Evolutionary conservation across 164 flowering plant species (phyloP), one percentile per base, ranked within the genome.

Genomic region (Umbilicus rupestris): DNA sequence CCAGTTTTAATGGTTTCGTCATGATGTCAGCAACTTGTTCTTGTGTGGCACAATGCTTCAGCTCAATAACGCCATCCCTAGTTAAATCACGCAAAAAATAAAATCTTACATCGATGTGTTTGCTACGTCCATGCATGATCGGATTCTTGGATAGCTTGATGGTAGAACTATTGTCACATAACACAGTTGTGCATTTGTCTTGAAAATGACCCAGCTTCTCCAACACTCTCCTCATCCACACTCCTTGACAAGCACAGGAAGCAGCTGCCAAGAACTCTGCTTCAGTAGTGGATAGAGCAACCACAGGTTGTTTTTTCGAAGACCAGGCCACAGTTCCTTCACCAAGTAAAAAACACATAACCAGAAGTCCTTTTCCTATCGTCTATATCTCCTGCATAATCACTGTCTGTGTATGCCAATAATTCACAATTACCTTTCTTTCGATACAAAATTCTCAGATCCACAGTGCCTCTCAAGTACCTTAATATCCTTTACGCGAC

Each of bases 401-500:
- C 60, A 49, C 58, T 45, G 59, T 46, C 35, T 49, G 68, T 49
- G 45, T 46, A 66, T 66, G 59, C 68, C 68, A 49, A 30, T 24
- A 28, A 66, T 58, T 66, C 59, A 26, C 57, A 20, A 66, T 66
- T 30, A 66, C 59, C 57, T 41, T 66, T 16, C 50, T 33, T 66
- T 46, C 39, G 24, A 66, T 66, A 66, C 3, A 33, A 6, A 33
- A 33, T 2, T 33, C 37, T 2, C 37, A 33, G 6, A 6, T 33
- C 6, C 37, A 33, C 4, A 33, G 37, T 33, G 6, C 37, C 37
- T 33, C 6, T 33, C 37, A 33, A 6, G 37, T 33, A 66, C 4
- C 60, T 66, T 49, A 66, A 66, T 59, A 66, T 59, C 68, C 58
- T 66, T 66, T 66, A 44, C 26, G 68, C 35, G 50, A 58, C 50